Conservation (phyloP, 1,284 basidiomycete genomes). For the Omphalotus olearius region DNA sequence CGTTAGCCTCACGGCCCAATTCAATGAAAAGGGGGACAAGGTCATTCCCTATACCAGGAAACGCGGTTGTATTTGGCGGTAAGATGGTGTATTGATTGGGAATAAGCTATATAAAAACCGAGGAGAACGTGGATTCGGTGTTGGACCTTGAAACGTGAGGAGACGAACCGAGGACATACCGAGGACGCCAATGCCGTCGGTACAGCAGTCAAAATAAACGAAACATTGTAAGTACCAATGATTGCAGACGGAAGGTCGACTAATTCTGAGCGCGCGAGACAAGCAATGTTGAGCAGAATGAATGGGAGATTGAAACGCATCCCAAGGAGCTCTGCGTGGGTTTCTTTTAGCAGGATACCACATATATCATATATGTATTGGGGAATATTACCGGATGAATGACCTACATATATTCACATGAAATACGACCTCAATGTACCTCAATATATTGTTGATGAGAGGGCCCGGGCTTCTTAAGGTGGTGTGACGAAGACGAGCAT, state of each 20-base stretch:
- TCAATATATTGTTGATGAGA: too few relatives aligned
- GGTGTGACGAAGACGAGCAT: too few relatives aligned
- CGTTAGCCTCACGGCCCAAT: conserved; percentile 10
- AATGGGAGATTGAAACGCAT: too few relatives aligned
- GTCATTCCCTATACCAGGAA: conserved; percentile 1
- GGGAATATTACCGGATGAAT: too few relatives aligned
- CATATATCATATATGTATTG: too few relatives aligned
- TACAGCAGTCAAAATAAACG: conserved; percentile 6
- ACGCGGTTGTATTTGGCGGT: conserved; percentile 1
- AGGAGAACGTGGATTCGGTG: neutral
- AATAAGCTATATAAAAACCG: neutral
- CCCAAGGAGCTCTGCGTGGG: too few relatives aligned
- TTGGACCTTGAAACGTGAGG: neutral
- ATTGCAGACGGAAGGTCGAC: conserved; percentile 16
- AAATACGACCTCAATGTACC: too few relatives aligned
- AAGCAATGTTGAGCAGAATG: too few relatives aligned
- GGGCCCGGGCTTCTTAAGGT: too few relatives aligned
- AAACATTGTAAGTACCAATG: conserved; percentile 13
- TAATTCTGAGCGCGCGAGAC: neutral
- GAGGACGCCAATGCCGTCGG: conserved; percentile 1
- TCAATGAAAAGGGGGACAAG: conserved; percentile 9
- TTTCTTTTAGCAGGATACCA: too few relatives aligned
- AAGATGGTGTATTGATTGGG: conserved; percentile 7
- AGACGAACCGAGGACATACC: neutral
- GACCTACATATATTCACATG: too few relatives aligned